phyloP scores from a whole-genome alignment of 2,329 filamentous ascomycete genomes.

The Sporothrix euskadiensis region DNA sequence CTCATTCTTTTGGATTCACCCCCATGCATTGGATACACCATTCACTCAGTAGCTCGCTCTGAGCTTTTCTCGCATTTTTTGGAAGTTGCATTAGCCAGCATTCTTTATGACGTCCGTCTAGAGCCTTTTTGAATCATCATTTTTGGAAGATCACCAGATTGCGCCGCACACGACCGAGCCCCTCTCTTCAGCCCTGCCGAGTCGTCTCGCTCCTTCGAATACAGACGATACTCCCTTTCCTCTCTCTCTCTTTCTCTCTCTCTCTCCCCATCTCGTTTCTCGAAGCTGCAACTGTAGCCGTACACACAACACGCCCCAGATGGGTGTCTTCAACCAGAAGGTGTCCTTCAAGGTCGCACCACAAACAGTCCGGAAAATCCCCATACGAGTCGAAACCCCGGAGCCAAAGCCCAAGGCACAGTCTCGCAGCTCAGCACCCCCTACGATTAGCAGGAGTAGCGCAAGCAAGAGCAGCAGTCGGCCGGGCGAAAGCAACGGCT shows the following conservation, averaged over 20 bases:
- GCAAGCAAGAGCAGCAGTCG: conserved; percentile 24
- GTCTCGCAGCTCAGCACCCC: conserved; percentile 26
- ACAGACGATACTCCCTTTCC: background rate
- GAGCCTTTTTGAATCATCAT: background rate
- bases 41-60: background rate
- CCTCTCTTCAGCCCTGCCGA: background rate
- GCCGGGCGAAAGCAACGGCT: conserved; percentile 36
- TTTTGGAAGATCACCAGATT: background rate
- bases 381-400: conserved; percentile 49
- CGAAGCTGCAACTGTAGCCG: background rate
- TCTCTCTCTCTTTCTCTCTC: too few species aligned
- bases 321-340: conserved; percentile 48
- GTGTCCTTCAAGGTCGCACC: conserved; percentile 55
- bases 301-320: conserved; percentile 28
- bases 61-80: background rate
- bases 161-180: background rate
- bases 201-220: background rate
- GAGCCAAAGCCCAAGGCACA: conserved; percentile 44
- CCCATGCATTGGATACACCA: background rate
- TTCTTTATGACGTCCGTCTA: conserved; percentile 3
- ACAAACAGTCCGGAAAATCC: conserved; percentile 55
- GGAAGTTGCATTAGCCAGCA: background rate
- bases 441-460: conserved; percentile 35
- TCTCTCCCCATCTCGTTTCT: background rate
- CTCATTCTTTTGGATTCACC: background rate